Evolutionary conservation across 345 rosid species (phyloP), one percentile per base, ranked within the genome.

Genomic region (Linum usitatissimum): DNA sequence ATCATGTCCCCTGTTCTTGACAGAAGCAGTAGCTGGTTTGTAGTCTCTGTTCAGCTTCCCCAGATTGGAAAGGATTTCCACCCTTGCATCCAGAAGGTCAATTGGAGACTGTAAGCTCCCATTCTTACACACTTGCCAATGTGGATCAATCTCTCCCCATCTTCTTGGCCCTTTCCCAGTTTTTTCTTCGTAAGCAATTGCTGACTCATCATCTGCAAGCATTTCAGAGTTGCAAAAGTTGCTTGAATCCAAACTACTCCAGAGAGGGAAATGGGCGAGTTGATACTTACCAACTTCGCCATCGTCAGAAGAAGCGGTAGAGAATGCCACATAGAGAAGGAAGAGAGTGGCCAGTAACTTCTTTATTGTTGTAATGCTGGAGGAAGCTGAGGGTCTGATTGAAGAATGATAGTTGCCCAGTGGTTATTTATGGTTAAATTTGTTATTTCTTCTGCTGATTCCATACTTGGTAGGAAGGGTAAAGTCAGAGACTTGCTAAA

Each of bases 101-200:
- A 55, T 64, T 30, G 60, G 67, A 36, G 67, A 64, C 39, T 64
- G 67, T 30, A 64, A 4, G 2, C 15, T 15, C 18, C 67, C 67
- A 18, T 53, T 1, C 4, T 28, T 42, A 34, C 67, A 64, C 0
- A 49, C 60, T 14, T 36, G 7, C 67, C 67, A 64, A 18, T 64
- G 17, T 2, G 60, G 67, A 18, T 64, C 30, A 8, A 64, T n/a
- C 18, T 18, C 9, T 6, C 59, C 59, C 67, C 67, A 55, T 12
- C 17, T 0, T 1, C 12, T n/a, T 3, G 67, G 67, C 21, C 60
- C 67, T 20, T 36, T 64, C 67, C 30, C 60, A 59, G 51, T 62
- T 21, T 51, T 36, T 54, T 54, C 57, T 8, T 18, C 57, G 18
- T 54, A 54, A 13, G 57, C 18, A 17, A 54, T 10, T 13, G 57